A percentile compares a stretch with the other conserved stretches of the same genome.
Evolutionary conservation across 2,329 filamentous ascomycete species (phyloP).

Genomic region (Rhexocercosporidium sp.): DNA sequence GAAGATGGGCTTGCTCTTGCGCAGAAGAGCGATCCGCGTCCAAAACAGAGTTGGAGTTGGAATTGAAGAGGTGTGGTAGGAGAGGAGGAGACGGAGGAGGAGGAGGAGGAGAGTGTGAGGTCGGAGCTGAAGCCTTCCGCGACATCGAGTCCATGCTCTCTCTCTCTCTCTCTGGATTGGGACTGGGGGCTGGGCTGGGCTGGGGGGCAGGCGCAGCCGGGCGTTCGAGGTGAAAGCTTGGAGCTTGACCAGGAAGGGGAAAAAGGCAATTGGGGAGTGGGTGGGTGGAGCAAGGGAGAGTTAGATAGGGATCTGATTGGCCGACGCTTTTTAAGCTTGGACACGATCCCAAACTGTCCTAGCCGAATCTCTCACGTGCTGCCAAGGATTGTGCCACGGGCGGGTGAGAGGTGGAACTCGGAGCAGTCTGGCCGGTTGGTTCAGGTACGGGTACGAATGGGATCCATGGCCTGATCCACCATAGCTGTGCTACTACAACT

Average conservation of each 20-base stretch:
- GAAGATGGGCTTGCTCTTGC: conserved; percentile 28
- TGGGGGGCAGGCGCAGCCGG: conserved; percentile 1
- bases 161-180: background rate
- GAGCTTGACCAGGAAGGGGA: background rate
- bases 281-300: background rate
- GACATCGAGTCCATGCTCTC: background rate
- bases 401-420: no score
- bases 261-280: background rate
- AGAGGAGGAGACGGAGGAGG: conserved; percentile 5
- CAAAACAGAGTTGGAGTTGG: conserved; percentile 24
- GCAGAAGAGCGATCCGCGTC: conserved; percentile 30
- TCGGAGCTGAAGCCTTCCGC: conserved; percentile 13
- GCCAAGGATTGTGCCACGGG: background rate
- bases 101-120: conserved; percentile 4
- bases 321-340: no score
- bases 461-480: background rate
- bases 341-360: no score
- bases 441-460: background rate
- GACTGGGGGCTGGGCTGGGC: background rate
- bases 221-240: background rate
- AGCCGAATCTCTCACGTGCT: no score
- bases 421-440: background rate
- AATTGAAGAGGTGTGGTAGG: conserved; percentile 19
- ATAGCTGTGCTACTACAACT: background rate
- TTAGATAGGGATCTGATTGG: background rate